phyloP scores from a whole-genome alignment of 768 basidiomycete species.

The Boletus rex-veris region DNA sequence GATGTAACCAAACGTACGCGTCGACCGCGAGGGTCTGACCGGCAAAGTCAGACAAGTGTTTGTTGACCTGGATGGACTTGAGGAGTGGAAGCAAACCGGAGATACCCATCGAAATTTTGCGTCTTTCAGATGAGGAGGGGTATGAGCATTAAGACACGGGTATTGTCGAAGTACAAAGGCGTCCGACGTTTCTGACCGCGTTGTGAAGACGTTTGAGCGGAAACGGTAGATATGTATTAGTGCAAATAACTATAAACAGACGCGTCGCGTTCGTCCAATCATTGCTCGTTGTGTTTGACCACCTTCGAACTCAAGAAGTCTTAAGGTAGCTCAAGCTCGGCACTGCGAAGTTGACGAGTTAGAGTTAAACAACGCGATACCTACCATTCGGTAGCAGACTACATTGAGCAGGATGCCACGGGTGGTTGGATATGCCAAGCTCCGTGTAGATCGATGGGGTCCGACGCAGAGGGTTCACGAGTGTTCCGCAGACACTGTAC shows the following conservation, averaged over 20 bases:
- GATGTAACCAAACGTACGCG: slow-evolving; percentile 92
- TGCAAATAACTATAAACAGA: slow-evolving; percentile 29
- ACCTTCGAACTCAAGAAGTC: no score
- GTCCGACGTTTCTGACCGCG: not conserved
- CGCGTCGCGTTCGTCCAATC: slow-evolving; percentile 31
- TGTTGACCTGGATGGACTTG: slow-evolving; percentile 80
- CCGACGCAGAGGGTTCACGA: no score
- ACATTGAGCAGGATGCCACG: no score
- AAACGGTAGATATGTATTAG: not conserved
- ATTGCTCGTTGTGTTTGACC: not conserved
- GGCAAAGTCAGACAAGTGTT: slow-evolving; percentile 74
- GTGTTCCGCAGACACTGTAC: no score
- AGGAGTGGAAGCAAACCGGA: slow-evolving; percentile 85
- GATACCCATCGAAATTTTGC: slow-evolving; percentile 74
- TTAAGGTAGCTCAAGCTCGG: no score
- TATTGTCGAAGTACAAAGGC: slow-evolving; percentile 4
- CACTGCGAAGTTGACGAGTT: not conserved
- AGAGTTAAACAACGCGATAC: no score
- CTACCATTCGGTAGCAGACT: no score
- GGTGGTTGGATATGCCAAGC: no score
- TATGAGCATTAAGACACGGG: slow-evolving; percentile 1
- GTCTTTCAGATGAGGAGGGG: not conserved
- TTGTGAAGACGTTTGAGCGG: not conserved
- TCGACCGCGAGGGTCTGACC: slow-evolving; percentile 90
- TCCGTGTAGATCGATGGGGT: no score